Evolutionary conservation across 352 stramenopile genomes (phyloP).

Genomic region (Globisporangium acanthophoron): DNA sequence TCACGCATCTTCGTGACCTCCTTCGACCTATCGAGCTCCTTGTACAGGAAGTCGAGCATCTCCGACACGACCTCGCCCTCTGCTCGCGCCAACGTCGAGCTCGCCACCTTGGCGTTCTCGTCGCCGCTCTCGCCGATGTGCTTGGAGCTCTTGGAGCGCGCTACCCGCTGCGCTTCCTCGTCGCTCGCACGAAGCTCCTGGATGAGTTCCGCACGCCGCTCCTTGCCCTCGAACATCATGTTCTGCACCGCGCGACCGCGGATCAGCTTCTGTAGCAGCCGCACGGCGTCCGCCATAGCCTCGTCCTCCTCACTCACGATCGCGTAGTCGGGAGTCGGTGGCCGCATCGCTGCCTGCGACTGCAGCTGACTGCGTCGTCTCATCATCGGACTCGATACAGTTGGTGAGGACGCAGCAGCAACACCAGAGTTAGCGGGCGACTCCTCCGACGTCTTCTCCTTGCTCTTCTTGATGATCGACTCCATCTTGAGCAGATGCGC

Average conservation of each 20-base stretch:
- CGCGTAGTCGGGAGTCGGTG: conserved; percentile 75
- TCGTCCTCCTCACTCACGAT: conserved; percentile 38
- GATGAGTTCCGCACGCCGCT: conserved; percentile 84
- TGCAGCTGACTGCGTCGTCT: conserved; percentile 31
- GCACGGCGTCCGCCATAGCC: conserved; percentile 50
- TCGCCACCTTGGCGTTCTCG: conserved; percentile 35
- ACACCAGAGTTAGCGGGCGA: background rate
- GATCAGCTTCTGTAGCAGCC: conserved; percentile 85
- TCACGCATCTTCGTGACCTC: conserved; percentile 72
- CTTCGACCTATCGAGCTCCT: conserved; percentile 78
- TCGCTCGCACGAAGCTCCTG: conserved; percentile 80
- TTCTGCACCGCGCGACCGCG: conserved; percentile 90
- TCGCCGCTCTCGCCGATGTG: conserved; percentile 15
- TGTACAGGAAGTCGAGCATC: conserved; percentile 87
- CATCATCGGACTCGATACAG: conserved; percentile 12
- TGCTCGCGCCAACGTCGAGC: conserved; percentile 54
- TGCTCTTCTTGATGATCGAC: conserved; percentile 71
- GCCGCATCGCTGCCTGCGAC: conserved; percentile 48
- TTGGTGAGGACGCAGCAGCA: background rate
- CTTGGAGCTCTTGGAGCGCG: conserved; percentile 10
- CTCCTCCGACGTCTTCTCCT: conserved; percentile 17
- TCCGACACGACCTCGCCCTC: conserved; percentile 86
- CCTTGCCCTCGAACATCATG: conserved; percentile 92
- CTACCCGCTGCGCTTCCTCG: conserved; percentile 21
- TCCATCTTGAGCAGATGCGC: conserved; percentile 87